Conservation (phyloP, 2,329 filamentous ascomycete species). For the Knoxdaviesia capensis region DNA sequence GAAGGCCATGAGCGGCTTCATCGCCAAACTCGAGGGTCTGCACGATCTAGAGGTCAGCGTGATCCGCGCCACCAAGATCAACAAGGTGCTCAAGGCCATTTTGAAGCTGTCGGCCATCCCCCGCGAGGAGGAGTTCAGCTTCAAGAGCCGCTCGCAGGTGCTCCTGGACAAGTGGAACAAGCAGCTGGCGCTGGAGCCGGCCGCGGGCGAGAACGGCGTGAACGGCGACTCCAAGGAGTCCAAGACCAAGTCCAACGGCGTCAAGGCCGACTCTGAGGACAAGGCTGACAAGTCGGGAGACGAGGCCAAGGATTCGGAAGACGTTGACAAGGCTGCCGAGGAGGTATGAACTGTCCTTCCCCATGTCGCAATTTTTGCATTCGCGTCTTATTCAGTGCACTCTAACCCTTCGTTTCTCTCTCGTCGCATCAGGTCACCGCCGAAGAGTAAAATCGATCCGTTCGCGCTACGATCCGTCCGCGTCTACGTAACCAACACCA, state of each 20-base stretch:
- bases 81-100: slow-evolving; percentile 93
- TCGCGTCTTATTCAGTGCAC: too few relatives aligned
- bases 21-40: slow-evolving; percentile 61
- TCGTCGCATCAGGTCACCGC: too few relatives aligned
- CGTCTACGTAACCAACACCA: too few relatives aligned
- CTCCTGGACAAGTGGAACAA: slow-evolving; percentile 83
- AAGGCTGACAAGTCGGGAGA: slow-evolving; percentile 11
- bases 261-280: slow-evolving; percentile 16
- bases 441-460: too few relatives aligned
- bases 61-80: slow-evolving; percentile 85
- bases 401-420: too few relatives aligned
- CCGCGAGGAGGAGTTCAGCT: slow-evolving; percentile 70
- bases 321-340: slow-evolving; percentile 11
- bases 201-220: slow-evolving; percentile 21
- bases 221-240: slow-evolving; percentile 24
- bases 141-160: slow-evolving; percentile 64
- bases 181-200: slow-evolving; percentile 43
- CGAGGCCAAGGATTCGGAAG: slow-evolving; percentile 2
- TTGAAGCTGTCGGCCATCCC: slow-evolving; percentile 74
- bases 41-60: slow-evolving; percentile 72
- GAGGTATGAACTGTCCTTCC: slow-evolving; percentile 11
- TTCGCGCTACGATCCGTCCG: too few relatives aligned
- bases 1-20: slow-evolving; percentile 55
- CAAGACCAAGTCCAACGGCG: slow-evolving; percentile 17
- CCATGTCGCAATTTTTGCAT: too few relatives aligned